Conservation (phyloP, 225 moss, liverwort and hornwort species). For the Pleurozium schreberi region DNA sequence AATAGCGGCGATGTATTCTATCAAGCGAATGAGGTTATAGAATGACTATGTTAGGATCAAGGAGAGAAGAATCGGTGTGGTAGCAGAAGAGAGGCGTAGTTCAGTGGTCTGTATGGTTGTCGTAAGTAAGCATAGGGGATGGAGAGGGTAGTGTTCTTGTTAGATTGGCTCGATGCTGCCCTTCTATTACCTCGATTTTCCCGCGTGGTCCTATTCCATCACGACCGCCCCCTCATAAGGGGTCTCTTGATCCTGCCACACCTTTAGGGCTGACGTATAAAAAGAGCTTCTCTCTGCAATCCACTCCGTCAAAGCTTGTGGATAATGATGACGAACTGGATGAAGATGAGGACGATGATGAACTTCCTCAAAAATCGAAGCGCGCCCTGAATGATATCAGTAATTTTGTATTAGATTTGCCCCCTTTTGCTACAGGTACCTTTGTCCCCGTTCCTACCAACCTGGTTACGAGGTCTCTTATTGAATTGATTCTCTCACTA, state of each 20-base stretch:
- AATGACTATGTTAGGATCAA: not conserved
- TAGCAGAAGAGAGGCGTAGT: not conserved
- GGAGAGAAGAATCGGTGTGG: not conserved
- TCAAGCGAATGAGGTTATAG: not conserved
- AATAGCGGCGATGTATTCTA: not conserved
- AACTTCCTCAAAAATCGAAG: constrained; percentile 56
- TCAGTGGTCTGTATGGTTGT: not conserved
- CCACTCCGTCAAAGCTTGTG: constrained; percentile 40
- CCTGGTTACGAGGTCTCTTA: not conserved
- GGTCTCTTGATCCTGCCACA: constrained; percentile 19
- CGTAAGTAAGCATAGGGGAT: not conserved
- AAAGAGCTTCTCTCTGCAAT: constrained; percentile 64
- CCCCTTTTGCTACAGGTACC: constrained; percentile 76
- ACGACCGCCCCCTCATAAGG: constrained; percentile 48
- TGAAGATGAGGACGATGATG: constrained; percentile 76
- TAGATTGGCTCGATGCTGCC: not conserved
- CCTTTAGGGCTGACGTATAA: constrained; percentile 13
- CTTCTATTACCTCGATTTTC: not conserved
- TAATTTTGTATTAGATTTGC: constrained; percentile 68
- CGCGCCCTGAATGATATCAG: constrained; percentile 68
- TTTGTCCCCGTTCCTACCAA: not conserved
- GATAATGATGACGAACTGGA: constrained; percentile 60
- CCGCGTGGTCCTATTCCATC: constrained; percentile 60
- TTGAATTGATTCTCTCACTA: not conserved
- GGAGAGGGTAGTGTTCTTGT: not conserved